phyloP scores from a whole-genome alignment of 371 early-diverging fungal species.

The Umbelopsis sp. region DNA sequence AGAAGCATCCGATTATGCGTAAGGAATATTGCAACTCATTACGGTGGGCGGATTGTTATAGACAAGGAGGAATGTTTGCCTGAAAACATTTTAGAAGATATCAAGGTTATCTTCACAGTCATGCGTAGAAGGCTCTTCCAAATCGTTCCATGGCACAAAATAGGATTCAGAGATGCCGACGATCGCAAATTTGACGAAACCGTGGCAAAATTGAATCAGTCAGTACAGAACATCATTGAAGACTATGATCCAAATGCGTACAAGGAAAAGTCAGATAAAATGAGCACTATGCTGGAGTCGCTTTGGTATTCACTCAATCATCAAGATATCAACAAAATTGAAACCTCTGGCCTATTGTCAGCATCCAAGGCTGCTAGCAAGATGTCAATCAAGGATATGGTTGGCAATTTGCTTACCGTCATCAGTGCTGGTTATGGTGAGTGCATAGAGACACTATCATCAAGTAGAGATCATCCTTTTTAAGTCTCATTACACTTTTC shows the following conservation, averaged over 20 bases:
- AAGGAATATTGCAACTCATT: background rate
- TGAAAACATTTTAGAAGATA: background rate
- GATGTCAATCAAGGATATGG: slow-evolving; percentile 8
- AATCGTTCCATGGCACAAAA: background rate
- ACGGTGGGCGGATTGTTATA: background rate
- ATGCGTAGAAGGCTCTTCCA: background rate
- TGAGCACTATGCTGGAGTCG: slow-evolving; percentile 21
- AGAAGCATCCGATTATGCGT: background rate
- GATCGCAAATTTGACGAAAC: slow-evolving; percentile 13
- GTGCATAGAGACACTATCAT: background rate
- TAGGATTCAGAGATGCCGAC: background rate
- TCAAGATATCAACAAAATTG: background rate
- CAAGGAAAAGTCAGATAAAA: slow-evolving; percentile 8
- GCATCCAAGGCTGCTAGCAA: slow-evolving; percentile 16
- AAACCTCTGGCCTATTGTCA: background rate
- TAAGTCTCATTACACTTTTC: background rate
- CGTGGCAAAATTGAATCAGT: background rate
- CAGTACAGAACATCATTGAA: background rate
- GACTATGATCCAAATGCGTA: slow-evolving; percentile 5
- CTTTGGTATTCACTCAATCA: slow-evolving; percentile 11
- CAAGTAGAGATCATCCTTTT: background rate
- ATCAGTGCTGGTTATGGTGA: slow-evolving; percentile 22
- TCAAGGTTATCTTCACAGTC: slow-evolving; percentile 1
- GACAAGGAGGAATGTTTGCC: slow-evolving; percentile 15
- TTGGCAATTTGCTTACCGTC: slow-evolving; percentile 15